Base-by-base conservation (phyloP, 805 yeast species). In the Zygosaccharomyces lentus region DNA sequence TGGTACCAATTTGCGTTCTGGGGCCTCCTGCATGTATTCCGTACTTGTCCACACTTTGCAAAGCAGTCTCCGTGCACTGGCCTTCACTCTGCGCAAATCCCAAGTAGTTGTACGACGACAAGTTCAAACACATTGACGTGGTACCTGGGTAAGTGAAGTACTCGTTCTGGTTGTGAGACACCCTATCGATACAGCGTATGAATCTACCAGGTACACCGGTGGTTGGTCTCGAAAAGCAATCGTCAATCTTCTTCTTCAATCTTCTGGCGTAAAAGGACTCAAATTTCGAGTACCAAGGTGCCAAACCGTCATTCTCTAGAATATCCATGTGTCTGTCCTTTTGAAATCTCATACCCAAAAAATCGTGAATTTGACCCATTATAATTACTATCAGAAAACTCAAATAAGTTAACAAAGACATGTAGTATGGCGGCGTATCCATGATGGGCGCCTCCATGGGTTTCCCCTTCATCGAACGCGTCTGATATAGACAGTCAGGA, bases 71-170 rank as follows among this genome's bases (percentile, higher is more conserved):
- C 2, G 97, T 88, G 68, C 99, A 93, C 45, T 73, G 75, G 49
- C 99, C 99, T 53, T 81, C 83, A 43, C 95, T 84, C 69, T 93
- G 98, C 17, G 96, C 99, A 69, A 93, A 93, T 1, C 99, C 99
- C 49, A 93, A 75, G 66, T 93, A 93, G 67, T 93, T 93, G 69
- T 93, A 93, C 2, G 96, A 83, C 2, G 95, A 81, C 46, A 93
- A 74, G 63, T 93, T 93, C 53, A 93, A 73, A 63, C 95, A 87
- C 54, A 84, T 83, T 6, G 79, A 77, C 2, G 85, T 76, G 10
- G 81, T 74, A 9, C 97, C 96, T 31, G 87, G 79, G 61, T 84
- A 87, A 27, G 80, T 74, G 62, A 84, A 87, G 45, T 78, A 74
- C 32, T 74, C 73, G 61, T 81, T 80, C 58, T 78, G 77, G 54